Base-by-base conservation (phyloP, 2,329 filamentous ascomycete genomes). In the Exophiala phaeomuriformis region DNA sequence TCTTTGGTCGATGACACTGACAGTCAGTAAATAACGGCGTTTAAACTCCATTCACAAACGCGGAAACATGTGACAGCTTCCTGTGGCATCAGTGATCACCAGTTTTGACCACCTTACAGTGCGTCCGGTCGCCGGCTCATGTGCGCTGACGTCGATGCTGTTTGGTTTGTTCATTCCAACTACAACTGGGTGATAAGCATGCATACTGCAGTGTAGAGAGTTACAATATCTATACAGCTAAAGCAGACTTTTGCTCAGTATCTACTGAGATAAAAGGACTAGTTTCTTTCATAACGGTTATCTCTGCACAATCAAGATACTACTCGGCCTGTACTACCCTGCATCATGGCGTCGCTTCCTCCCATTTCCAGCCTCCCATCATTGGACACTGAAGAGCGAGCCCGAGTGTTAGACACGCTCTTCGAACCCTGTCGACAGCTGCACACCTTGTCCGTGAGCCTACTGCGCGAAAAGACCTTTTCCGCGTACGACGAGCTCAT, bases 371-470 rank as follows among this genome's bases (percentile, higher is more conserved):
- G 33, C 10, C 41, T 63, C 3, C 49, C 59, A 6, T 47, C 54
- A 6, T 53, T 61, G 5, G 47, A 43, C 5, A 42, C 57, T 8
- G 57, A 61, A 48, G 51, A 55, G 28, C 43, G 59, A 43, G 58
- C 61, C 12, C 35, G 52, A 32, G 47, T 62, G 12, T 53, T 63
- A 9, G 61, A 63, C 49, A 46, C 51, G 5, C 56, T 63, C 4
- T 62, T 63, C 39, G 90, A 96, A 68, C 87, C 88, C 10, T 90
- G 85, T 50, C 74, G 79, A 0, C 80, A 84, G 47, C 81, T 96
- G 1, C 88, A 91, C 68, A 75, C 78, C 8, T 76, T 93, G 9
- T 80, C 86, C 10, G 67, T 88, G 4, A 86, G 86, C 1, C 72
- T 85, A 2, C 74, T 94, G n/a, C 75, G 74, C 39, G 73, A 74